Percentiles rank a stretch among this genome's conserved stretches.
phyloP scores from a whole-genome alignment of 306 rosid genomes.

The Abrus precatorius region DNA sequence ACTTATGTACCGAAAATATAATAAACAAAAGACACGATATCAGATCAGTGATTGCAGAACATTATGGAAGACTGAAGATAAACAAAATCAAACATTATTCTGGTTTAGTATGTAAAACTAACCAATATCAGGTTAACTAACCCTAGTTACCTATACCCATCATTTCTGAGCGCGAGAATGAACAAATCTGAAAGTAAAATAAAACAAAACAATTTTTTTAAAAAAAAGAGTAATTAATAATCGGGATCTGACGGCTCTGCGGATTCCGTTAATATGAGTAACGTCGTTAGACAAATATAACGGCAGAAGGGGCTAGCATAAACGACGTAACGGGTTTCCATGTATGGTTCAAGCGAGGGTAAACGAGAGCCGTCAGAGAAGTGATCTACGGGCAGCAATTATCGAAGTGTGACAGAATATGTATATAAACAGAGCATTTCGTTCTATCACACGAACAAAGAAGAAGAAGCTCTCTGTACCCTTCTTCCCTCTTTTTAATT shows the following conservation, averaged over 20 bases:
- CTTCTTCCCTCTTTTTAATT: slow-evolving; percentile 43
- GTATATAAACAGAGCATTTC: slow-evolving; percentile 69
- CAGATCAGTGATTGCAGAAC: background rate
- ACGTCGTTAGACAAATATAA: slow-evolving; percentile 46
- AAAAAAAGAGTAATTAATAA: slow-evolving; percentile 3
- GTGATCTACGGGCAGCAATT: slow-evolving; percentile 54
- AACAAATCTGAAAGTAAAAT: background rate
- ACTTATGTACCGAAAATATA: background rate
- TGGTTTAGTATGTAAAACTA: slow-evolving; percentile 9
- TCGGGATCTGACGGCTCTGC: slow-evolving; percentile 55
- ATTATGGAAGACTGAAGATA: background rate
- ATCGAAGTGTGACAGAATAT: slow-evolving; percentile 48
- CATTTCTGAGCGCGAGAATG: slow-evolving; percentile 50
- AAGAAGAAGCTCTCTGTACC: slow-evolving; percentile 49
- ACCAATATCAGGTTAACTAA: slow-evolving; percentile 45
- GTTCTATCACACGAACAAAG: slow-evolving; percentile 52
- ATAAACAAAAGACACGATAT: background rate
- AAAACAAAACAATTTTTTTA: background rate
- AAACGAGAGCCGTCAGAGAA: slow-evolving; percentile 55
- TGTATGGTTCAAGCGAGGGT: slow-evolving; percentile 45
- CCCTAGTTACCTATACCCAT: slow-evolving; percentile 41
- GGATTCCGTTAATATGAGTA: slow-evolving; percentile 52
- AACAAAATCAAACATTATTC: background rate
- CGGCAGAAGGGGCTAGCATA: background rate
- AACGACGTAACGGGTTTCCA: slow-evolving; percentile 56